Evolutionary conservation across 176 grass and related monocot genomes (phyloP).

Genomic region (Elymus sibiricus): DNA sequence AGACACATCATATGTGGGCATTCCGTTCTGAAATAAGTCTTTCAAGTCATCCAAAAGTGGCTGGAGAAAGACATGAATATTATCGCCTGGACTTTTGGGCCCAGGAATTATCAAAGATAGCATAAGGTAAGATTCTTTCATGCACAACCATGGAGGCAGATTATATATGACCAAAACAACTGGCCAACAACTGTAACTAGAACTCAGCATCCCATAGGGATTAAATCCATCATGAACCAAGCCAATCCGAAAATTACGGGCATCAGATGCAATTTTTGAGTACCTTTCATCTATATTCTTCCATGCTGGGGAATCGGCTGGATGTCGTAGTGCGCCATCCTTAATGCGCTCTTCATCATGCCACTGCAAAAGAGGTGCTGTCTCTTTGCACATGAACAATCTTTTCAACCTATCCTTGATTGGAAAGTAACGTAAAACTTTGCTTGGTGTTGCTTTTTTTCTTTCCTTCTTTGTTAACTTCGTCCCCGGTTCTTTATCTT

Average conservation of each 20-base stretch:
- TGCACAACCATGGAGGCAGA: not conserved
- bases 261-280: not conserved
- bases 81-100: not conserved
- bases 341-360: not conserved
- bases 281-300: not conserved
- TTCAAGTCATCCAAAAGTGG: not conserved
- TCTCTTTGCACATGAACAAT: not conserved
- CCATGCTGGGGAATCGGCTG: not conserved
- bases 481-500: not conserved
- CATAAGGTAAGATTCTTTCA: not conserved
- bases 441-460: not conserved
- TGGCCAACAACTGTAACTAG: not conserved
- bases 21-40: not conserved
- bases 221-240: conserved; percentile 8
- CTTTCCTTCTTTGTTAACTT: not conserved
- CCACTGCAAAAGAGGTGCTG: not conserved
- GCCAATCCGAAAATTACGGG: not conserved
- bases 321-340: not conserved
- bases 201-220: not conserved
- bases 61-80: not conserved
- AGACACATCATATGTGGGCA: not conserved
- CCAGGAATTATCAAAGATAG: not conserved
- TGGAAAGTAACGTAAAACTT: not conserved
- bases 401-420: not conserved
- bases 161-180: not conserved